Base-by-base conservation (phyloP, 2,329 filamentous ascomycete species). In the Epichloe aotearoae region DNA sequence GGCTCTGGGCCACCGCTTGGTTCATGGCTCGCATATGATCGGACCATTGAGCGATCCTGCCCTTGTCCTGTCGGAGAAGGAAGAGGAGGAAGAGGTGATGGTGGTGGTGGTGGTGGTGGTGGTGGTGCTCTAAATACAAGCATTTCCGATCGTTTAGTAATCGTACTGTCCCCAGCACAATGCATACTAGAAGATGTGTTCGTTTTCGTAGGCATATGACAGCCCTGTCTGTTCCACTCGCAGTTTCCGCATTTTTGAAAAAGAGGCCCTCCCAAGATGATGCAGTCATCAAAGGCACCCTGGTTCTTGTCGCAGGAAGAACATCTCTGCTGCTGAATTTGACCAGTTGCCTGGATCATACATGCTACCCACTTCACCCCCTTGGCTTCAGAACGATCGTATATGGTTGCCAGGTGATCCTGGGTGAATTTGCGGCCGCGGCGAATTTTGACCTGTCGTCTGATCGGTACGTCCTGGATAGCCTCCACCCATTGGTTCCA, bases 171-270 rank as follows among this genome's bases (percentile, higher is more conserved):
- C 43, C n/a, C 14, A 26, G 36, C 19, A 39, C 33, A 12, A 42
- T 23, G 19, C 17, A 12, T 42, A 8, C 14, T 42, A 7, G 46
- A 17, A 12, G 46, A 26, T 14, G n/a, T 47, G 2, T 30, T 33
- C 15, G 20, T 50, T 17, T 15, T 23, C 11, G 49, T 19, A 11
- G 53, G 51, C 50, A 52, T 61, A 42, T 66, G 64, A 42, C 68
- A 71, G 17, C 62, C 62, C 49, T 66, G 63, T 2, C 65, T 66
- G 53, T 70, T 71, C 73, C 73, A 76, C 55, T 75, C 71, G 54
- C 73, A 76, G 54, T 76, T 76, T 33, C 71, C 73, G 52, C 73
- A 76, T 30, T 71, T 69, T 3, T 68, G 67, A 49, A 75, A 73
- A 4, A 70, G 61, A 6, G 61, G 58, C 4, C 65, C 67, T 5